phyloP scores from a whole-genome alignment of 768 basidiomycete genomes.

The Mycena floridula region DNA sequence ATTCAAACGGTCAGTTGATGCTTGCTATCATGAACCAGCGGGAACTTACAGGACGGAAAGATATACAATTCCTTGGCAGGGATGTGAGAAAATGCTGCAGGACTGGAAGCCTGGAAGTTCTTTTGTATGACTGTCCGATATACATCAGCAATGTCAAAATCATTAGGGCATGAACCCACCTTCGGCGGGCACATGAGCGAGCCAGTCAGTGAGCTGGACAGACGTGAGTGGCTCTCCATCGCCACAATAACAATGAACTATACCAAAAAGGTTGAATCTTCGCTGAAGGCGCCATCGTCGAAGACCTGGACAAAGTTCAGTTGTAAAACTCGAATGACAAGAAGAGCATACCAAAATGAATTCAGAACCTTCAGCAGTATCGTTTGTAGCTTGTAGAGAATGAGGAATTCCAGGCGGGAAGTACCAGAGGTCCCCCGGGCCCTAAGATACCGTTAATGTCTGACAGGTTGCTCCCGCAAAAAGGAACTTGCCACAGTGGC shows the following conservation, averaged over 20 bases:
- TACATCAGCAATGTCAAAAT: slow-evolving; percentile 1
- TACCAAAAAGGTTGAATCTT: slow-evolving; percentile 51
- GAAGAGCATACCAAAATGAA: slow-evolving; percentile 41
- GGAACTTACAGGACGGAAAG: slow-evolving; percentile 36
- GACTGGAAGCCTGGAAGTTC: slow-evolving; percentile 36
- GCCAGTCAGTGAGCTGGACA: slow-evolving; percentile 52
- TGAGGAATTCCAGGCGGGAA: slow-evolving; percentile 55
- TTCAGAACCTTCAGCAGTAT: slow-evolving; percentile 39
- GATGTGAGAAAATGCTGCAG: slow-evolving; percentile 34
- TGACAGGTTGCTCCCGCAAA: not conserved
- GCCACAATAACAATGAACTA: slow-evolving; percentile 11
- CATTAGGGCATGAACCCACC: slow-evolving; percentile 1
- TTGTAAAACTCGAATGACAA: slow-evolving; percentile 22
- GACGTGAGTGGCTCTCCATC: not conserved
- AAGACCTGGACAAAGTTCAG: slow-evolving; percentile 15
- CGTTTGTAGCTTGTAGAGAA: slow-evolving; percentile 47
- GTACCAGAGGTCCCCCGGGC: slow-evolving; percentile 48
- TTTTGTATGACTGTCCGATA: slow-evolving; percentile 36
- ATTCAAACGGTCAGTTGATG: not conserved
- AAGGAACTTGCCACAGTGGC: slow-evolving; percentile 6
- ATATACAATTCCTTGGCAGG: slow-evolving; percentile 46
- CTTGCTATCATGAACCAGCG: not conserved
- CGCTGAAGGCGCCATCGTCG: slow-evolving; percentile 39
- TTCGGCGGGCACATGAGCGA: slow-evolving; percentile 46
- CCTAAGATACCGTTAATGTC: slow-evolving; percentile 4